Conservation (phyloP, 331 rosid genomes). For the Malus hybrid region DNA sequence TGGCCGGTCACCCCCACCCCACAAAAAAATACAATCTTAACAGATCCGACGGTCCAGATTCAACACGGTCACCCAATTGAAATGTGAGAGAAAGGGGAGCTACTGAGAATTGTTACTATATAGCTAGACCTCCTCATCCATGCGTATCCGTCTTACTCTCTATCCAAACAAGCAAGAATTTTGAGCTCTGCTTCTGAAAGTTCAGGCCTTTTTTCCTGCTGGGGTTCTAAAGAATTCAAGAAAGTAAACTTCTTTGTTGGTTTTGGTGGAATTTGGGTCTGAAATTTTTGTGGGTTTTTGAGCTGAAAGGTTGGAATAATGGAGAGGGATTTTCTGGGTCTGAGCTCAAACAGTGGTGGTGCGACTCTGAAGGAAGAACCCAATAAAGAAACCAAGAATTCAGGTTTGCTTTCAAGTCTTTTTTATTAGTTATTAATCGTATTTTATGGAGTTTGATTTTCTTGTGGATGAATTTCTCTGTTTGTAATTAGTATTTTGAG, state of each 20-base stretch:
- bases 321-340: slow-evolving; percentile 74
- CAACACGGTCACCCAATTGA: neutral
- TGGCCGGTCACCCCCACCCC: slow-evolving; percentile 10
- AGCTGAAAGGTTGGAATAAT: slow-evolving; percentile 11
- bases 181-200: neutral
- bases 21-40: neutral
- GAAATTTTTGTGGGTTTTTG: neutral
- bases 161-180: neutral
- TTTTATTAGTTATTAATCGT: neutral
- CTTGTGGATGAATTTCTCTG: too few species aligned
- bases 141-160: neutral
- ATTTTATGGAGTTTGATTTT: neutral
- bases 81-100: neutral
- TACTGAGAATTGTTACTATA: too few species aligned
- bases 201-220: neutral
- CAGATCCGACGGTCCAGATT: slow-evolving; percentile 17
- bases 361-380: slow-evolving; percentile 31
- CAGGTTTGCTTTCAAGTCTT: slow-evolving; percentile 31
- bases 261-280: neutral
- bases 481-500: neutral
- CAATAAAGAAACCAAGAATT: slow-evolving; percentile 26
- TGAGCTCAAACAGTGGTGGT: slow-evolving; percentile 33
- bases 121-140: neutral
- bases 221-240: neutral
- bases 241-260: neutral